A percentile compares a stretch with the other conserved stretches of the same genome.
Conservation (phyloP, 1,139 yeast species). For the Eremothecium sinecaudum region DNA sequence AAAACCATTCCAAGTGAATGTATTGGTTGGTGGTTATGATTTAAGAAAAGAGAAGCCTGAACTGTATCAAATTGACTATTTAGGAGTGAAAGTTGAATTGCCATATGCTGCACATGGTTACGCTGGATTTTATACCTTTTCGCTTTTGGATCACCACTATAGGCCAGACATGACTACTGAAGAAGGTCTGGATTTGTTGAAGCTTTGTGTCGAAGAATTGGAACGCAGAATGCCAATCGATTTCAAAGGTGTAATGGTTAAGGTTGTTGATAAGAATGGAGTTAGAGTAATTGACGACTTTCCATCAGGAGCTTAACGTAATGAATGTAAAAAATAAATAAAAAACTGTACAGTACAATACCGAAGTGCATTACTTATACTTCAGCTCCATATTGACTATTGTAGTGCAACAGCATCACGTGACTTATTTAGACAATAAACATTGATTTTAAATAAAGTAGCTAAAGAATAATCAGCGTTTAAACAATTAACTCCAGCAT, state of each 20-base stretch:
- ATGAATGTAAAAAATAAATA: no score
- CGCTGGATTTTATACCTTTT: slow-evolving; percentile 87
- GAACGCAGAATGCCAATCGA: slow-evolving; percentile 88
- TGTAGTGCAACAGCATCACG: no score
- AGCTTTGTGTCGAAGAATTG: slow-evolving; percentile 69
- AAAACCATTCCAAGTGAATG: slow-evolving; percentile 91
- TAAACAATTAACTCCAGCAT: no score
- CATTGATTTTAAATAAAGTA: no score
- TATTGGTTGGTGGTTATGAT: slow-evolving; percentile 80
- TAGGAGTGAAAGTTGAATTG: slow-evolving; percentile 82
- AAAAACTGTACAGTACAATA: no score
- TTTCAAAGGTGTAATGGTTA: slow-evolving; percentile 79
- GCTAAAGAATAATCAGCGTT: no score
- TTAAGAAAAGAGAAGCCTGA: slow-evolving; percentile 52
- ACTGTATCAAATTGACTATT: slow-evolving; percentile 84
- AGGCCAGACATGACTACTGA: slow-evolving; percentile 64
- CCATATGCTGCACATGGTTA: slow-evolving; percentile 98
- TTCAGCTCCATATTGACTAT: no score
- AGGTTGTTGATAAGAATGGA: slow-evolving; percentile 70
- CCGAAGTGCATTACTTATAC: no score
- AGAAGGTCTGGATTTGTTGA: slow-evolving; percentile 70
- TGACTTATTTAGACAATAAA: no score
- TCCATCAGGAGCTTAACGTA: no score
- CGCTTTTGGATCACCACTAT: slow-evolving; percentile 86
- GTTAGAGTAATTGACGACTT: slow-evolving; percentile 42